A percentile compares a stretch with the other conserved stretches of the same genome.
phyloP scores from a whole-genome alignment of 108 stramenopile species.

The Cyclotella cryptica region DNA sequence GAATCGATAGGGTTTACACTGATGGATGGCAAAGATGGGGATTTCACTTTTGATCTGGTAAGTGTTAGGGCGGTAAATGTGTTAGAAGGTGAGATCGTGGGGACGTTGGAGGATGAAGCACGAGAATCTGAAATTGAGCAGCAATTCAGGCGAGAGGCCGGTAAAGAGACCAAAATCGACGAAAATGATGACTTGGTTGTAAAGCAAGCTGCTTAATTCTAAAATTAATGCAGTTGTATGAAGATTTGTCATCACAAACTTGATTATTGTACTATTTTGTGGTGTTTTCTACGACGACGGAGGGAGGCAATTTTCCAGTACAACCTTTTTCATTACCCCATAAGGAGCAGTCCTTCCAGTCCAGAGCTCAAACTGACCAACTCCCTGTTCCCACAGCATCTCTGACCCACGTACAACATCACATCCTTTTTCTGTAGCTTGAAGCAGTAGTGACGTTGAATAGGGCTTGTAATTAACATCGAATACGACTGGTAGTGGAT shows the following conservation, averaged over 20 bases:
- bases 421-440: constrained; percentile 84
- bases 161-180: not conserved
- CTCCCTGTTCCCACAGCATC: constrained; percentile 98
- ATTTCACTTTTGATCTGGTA: constrained; percentile 81
- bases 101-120: constrained; percentile 34
- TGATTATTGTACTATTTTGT: no score
- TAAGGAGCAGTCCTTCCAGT: constrained; percentile 89
- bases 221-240: no score
- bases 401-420: constrained; percentile 93
- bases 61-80: constrained; percentile 79
- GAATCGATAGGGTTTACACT: constrained; percentile 81
- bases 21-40: constrained; percentile 84
- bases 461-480: constrained; percentile 99
- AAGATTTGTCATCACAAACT: no score
- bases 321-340: constrained; percentile 87
- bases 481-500: constrained; percentile 68
- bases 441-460: constrained; percentile 83
- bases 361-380: constrained; percentile 97
- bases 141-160: not conserved
- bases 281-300: not conserved
- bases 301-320: constrained; percentile 86
- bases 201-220: not conserved
- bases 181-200: not conserved
- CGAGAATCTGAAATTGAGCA: constrained; percentile 26
- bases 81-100: constrained; percentile 46